phyloP scores from a whole-genome alignment of 1,284 basidiomycete genomes.

The Ceratobasidium sp. region DNA sequence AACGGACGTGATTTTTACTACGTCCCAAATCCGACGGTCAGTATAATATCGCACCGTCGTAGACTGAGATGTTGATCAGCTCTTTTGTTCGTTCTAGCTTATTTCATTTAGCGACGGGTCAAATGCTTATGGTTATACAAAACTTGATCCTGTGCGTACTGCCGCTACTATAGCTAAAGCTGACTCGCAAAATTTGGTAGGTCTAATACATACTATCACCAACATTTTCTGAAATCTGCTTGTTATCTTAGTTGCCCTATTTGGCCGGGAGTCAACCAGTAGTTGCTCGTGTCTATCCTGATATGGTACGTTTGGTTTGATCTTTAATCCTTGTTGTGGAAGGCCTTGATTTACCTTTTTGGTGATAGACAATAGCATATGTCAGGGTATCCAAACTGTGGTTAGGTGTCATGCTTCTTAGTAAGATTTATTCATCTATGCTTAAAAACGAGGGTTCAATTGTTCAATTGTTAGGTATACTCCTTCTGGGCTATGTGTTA shows the following conservation, averaged over 20 bases:
- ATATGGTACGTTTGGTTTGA: neutral
- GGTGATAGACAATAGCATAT: slow-evolving; percentile 25
- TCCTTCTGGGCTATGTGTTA: slow-evolving; percentile 22
- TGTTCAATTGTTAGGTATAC: slow-evolving; percentile 10
- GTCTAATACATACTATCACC: neutral
- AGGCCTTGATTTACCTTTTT: neutral
- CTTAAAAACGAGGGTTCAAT: too few relatives aligned
- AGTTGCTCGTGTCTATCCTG: slow-evolving; percentile 8
- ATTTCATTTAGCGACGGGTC: slow-evolving; percentile 35
- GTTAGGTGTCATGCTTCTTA: slow-evolving; percentile 5
- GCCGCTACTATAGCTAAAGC: slow-evolving; percentile 18
- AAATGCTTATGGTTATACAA: slow-evolving; percentile 27
- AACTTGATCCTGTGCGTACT: slow-evolving; percentile 18
- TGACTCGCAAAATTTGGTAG: slow-evolving; percentile 26
- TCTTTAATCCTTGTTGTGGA: neutral
- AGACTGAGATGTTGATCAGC: neutral
- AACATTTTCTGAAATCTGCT: neutral
- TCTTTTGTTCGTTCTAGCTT: neutral
- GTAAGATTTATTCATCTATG: neutral
- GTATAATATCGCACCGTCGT: neutral
- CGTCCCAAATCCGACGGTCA: slow-evolving; percentile 34
- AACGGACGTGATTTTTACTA: slow-evolving; percentile 37
- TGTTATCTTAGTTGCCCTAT: slow-evolving; percentile 12
- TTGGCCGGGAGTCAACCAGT: slow-evolving; percentile 25
- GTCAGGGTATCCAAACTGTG: slow-evolving; percentile 17